Evolutionary conservation across 2,329 filamentous ascomycete genomes (phyloP).

Genomic region (Daldinia sp.): DNA sequence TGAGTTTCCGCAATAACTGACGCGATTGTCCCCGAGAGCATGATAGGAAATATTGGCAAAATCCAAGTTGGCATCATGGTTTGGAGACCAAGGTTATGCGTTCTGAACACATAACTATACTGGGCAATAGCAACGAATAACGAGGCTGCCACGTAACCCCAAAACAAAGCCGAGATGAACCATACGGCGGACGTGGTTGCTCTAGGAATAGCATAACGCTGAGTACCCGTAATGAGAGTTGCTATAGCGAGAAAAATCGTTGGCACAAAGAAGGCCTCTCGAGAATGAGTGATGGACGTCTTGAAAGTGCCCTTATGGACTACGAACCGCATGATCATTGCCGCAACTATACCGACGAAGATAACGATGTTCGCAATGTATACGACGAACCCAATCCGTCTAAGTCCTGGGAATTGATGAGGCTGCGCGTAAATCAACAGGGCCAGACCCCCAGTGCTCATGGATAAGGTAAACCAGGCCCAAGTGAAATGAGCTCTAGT

Average conservation of each 20-base stretch:
- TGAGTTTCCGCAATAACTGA: slow-evolving; percentile 73
- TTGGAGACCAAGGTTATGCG: slow-evolving; percentile 68
- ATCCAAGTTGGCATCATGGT: slow-evolving; percentile 82
- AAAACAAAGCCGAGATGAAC: slow-evolving; percentile 74
- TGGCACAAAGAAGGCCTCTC: slow-evolving; percentile 78
- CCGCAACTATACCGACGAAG: slow-evolving; percentile 66
- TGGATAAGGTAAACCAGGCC: slow-evolving; percentile 80
- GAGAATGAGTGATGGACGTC: slow-evolving; percentile 69
- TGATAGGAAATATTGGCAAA: slow-evolving; percentile 78
- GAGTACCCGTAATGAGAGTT: slow-evolving; percentile 74
- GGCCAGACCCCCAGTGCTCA: slow-evolving; percentile 79
- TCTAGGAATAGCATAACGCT: slow-evolving; percentile 72
- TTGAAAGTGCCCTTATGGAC: slow-evolving; percentile 66
- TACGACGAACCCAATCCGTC: slow-evolving; percentile 72
- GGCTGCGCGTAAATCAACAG: slow-evolving; percentile 74
- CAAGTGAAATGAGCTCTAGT: slow-evolving; percentile 67
- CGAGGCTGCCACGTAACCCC: slow-evolving; percentile 73
- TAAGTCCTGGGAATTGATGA: slow-evolving; percentile 72
- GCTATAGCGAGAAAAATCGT: slow-evolving; percentile 79
- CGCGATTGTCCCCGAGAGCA: slow-evolving; percentile 78
- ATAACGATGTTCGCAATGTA: slow-evolving; percentile 76
- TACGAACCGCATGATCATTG: slow-evolving; percentile 71
- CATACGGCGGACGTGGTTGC: slow-evolving; percentile 67
- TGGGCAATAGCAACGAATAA: slow-evolving; percentile 72
- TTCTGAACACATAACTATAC: slow-evolving; percentile 75